These are phyloP conservation scores for Aspergillus affinis DNA, from an alignment of 495 filamentous ascomycete genomes.

Conservation along the genomic window DNA sequence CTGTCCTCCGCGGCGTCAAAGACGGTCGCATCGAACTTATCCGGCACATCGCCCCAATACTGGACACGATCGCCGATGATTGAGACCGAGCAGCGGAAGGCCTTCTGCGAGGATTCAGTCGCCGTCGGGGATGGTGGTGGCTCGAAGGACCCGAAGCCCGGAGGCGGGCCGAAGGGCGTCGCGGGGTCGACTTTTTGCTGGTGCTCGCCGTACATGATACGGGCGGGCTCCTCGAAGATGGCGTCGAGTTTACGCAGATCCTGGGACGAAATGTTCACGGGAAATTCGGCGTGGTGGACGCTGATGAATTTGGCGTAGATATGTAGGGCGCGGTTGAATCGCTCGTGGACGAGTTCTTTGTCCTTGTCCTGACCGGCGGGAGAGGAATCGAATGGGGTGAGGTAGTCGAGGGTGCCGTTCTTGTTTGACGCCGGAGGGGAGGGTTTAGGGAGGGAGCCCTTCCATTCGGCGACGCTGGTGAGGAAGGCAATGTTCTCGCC, in stretches of 20 bases:
- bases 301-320: slow-evolving; percentile 60
- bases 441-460: slow-evolving; percentile 26
- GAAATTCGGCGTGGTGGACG: slow-evolving; percentile 56
- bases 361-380: slow-evolving; percentile 9
- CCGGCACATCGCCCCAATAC: slow-evolving; percentile 46
- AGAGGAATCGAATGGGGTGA: slow-evolving; percentile 12
- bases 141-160: slow-evolving; percentile 11
- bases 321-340: slow-evolving; percentile 53
- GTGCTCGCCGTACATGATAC: slow-evolving; percentile 32
- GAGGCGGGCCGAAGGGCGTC: slow-evolving; percentile 33
- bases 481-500: slow-evolving; percentile 70
- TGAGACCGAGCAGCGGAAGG: slow-evolving; percentile 12
- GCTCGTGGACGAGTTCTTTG: slow-evolving; percentile 32
- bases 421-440: neutral
- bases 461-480: slow-evolving; percentile 57
- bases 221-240: slow-evolving; percentile 47
- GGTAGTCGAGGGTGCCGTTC: neutral
- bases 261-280: slow-evolving; percentile 59
- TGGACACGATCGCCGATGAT: slow-evolving; percentile 29
- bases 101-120: slow-evolving; percentile 25
- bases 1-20: slow-evolving; percentile 61
- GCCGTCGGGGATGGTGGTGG: slow-evolving; percentile 21
- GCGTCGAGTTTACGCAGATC: slow-evolving; percentile 47
- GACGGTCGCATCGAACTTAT: slow-evolving; percentile 48
- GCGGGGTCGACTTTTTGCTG: slow-evolving; percentile 23